phyloP scores from a whole-genome alignment of 2,329 filamentous ascomycete species.

The Aspergillaceae sp. region DNA sequence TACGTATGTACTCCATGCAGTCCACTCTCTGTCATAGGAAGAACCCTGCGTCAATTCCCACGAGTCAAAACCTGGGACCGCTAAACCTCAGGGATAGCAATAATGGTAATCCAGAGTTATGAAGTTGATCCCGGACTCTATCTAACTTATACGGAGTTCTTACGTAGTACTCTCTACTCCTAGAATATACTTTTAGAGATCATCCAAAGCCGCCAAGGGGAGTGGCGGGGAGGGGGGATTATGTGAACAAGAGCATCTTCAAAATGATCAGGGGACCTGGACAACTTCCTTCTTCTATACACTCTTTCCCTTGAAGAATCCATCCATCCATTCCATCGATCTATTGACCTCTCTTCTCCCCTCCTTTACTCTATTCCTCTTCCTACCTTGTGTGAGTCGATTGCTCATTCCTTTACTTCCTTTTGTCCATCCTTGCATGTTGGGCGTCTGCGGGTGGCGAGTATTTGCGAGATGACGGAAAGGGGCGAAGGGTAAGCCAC shows the following conservation, averaged over 20 bases:
- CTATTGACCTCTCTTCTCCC: neutral
- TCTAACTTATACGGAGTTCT: neutral
- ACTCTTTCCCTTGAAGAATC: neutral
- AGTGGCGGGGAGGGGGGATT: neutral
- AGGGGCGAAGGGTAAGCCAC: constrained; percentile 23
- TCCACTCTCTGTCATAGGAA: too few relatives aligned
- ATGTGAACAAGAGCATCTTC: neutral
- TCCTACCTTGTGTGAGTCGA: neutral
- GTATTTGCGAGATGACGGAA: constrained; percentile 19
- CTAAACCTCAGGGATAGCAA: too few relatives aligned
- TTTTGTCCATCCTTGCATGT: neutral
- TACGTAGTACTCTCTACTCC: too few relatives aligned
- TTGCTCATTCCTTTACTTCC: neutral
- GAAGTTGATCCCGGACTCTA: too few relatives aligned
- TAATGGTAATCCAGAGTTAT: too few relatives aligned
- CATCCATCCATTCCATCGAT: neutral
- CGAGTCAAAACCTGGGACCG: too few relatives aligned
- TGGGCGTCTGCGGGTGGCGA: constrained; percentile 1
- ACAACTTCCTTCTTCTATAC: too few relatives aligned
- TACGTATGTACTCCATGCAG: too few relatives aligned
- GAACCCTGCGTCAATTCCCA: too few relatives aligned
- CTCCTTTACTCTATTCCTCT: neutral
- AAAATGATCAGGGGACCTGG: neutral
- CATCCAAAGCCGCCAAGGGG: neutral
- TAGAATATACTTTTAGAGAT: neutral